Evolutionary conservation across 345 rosid species (phyloP), one percentile per base, ranked within the genome.

Genomic region (Salix brachista): DNA sequence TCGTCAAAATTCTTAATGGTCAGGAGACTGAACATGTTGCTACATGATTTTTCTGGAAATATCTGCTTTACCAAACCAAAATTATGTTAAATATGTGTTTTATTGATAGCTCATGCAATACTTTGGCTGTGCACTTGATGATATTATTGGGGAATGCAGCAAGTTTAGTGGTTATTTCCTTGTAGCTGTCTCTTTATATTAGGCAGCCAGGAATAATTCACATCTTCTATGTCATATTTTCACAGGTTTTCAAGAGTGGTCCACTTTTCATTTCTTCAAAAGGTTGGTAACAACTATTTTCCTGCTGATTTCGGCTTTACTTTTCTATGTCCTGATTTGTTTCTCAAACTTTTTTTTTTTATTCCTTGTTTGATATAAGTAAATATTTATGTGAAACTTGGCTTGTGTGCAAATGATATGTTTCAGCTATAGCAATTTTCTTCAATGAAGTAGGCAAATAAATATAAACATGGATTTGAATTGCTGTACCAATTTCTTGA

Each of bases 231-330:
- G 58, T 23, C 50, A 30, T 75, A 32, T 60, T 68, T 77, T 84
- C 75, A 46, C 91, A 95, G 99, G 97, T 95, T 81, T 93, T 89
- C 86, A 95, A 91, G 92, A 95, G 96, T 77, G 99, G 99, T 75
- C 98, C 94, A 3, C 96, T 93, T 82, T 93, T 91, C 89, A 96
- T 96, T 86, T 96, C 99, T 65, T 93, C 99, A 10, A 96, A 96
- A 96, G 99, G 99, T 91, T 74, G 62, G 90, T 81, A 54, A 76
- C 39, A 12, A 11, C 65, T 71, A 62, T 25, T 23, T 68, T 34
- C 42, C 18, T 10, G 58, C 67, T 30, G 23, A 21, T 14, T 19
- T 26, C 5, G 4, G 46, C 8, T 61, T 73, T 14, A 23, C 23
- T 58, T 23, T 72, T 75, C 32, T 65, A 19, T 41, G 65, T 32